These are phyloP conservation scores for Fusarium odoratissimum DNA, from an alignment of 2,329 filamentous ascomycete species.

Conservation along the genomic window DNA sequence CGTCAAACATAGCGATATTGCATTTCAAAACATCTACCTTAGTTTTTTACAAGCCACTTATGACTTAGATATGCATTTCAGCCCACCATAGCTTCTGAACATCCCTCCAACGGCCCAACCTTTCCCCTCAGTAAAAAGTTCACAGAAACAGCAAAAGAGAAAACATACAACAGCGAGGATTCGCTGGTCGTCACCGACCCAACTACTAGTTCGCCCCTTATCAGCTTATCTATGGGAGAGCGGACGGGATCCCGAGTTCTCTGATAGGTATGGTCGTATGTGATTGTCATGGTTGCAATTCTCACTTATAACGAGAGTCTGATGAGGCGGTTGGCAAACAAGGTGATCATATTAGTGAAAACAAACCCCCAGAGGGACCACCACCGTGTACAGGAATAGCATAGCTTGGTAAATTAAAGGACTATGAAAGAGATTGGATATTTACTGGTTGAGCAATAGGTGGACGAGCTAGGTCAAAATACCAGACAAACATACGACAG, in stretches of 20 bases:
- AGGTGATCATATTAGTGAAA: too few relatives aligned
- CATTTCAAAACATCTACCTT: neutral
- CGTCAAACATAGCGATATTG: neutral
- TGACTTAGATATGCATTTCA: neutral
- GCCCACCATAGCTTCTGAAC: neutral
- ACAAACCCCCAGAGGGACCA: neutral
- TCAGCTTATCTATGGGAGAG: constrained; percentile 14
- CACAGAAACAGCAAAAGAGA: neutral
- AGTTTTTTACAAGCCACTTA: neutral
- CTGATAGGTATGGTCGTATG: constrained; percentile 9
- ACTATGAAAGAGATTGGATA: neutral
- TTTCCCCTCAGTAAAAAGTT: neutral
- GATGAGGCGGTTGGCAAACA: too few relatives aligned
- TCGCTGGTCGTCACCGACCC: constrained; percentile 24
- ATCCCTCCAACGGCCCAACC: neutral
- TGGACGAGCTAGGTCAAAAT: fast-evolving
- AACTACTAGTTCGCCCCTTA: constrained; percentile 18
- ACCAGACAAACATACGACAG: too few relatives aligned
- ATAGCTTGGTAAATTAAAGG: fast-evolving
- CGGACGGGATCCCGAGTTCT: constrained; percentile 12
- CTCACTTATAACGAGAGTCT: fast-evolving
- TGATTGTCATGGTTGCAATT: neutral
- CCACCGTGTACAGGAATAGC: fast-evolving
- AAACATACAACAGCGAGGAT: constrained; percentile 21
- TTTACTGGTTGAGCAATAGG: neutral